These are phyloP conservation scores for Solanum peruvianum DNA, from an alignment of 257 asterid species.

Conservation along the genomic window DNA sequence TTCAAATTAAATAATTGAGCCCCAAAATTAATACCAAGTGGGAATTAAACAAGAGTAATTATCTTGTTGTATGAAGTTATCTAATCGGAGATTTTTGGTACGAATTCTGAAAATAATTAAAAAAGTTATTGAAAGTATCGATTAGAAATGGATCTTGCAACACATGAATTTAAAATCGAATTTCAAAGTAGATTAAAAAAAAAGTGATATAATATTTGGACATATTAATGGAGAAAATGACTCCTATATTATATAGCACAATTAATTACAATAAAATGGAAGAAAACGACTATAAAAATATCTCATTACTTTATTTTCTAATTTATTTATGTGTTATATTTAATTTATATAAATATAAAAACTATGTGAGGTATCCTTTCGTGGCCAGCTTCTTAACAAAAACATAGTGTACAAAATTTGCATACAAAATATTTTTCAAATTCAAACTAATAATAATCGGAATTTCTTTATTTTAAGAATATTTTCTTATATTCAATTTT, in stretches of 20 bases:
- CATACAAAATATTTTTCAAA: not conserved
- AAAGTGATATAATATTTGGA: not conserved
- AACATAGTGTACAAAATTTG: not conserved
- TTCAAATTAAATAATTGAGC: not conserved
- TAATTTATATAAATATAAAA: too few species aligned
- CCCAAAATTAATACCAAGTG: not conserved
- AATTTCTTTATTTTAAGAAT: too few species aligned
- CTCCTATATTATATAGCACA: not conserved
- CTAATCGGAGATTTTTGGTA: accelerated
- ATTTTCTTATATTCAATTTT: too few species aligned
- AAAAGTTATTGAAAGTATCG: not conserved
- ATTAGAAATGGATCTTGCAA: not conserved
- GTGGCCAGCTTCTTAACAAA: not conserved
- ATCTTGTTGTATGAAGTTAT: not conserved
- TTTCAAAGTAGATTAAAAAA: too few species aligned
- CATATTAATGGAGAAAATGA: not conserved
- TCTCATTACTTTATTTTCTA: not conserved
- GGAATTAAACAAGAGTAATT: not conserved
- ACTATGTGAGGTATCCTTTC: not conserved
- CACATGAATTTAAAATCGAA: not conserved
- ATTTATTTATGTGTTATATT: not conserved
- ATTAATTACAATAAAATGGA: not conserved
- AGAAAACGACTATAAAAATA: not conserved
- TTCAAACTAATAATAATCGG: too few species aligned
- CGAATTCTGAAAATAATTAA: not conserved